Conservation (phyloP, 164 flowering plant genomes). For the Vitis vinifera region ASM3070453v1 NC_081818.1:3306001-3306500, state of each 20-base stretch:
- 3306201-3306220: slow-evolving; percentile 6
- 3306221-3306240: slow-evolving; percentile 26
- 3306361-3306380: slow-evolving; percentile 30
- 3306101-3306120: slow-evolving; percentile 10
- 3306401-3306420: slow-evolving; percentile 23
- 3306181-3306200: slow-evolving; percentile 14
- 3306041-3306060: slow-evolving; percentile 18
- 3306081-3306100: slow-evolving; percentile 19
- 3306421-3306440: not conserved
- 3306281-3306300: slow-evolving; percentile 32
- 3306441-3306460: slow-evolving; percentile 4
- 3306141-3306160: slow-evolving; percentile 26
- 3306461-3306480: not conserved
- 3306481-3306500: not conserved
- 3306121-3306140: slow-evolving; percentile 20
- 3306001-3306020: slow-evolving; percentile 22
- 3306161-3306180: slow-evolving; percentile 24
- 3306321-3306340: slow-evolving; percentile 18
- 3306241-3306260: slow-evolving; percentile 22
- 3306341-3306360: slow-evolving; percentile 22
- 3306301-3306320: slow-evolving; percentile 28
- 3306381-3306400: slow-evolving; percentile 31
- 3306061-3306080: slow-evolving; percentile 30
- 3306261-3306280: slow-evolving; percentile 19
- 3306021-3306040: slow-evolving; percentile 25